Evolutionary conservation across 1,284 basidiomycete genomes (phyloP).

Genomic region (Apiotrichum laibachii): DNA sequence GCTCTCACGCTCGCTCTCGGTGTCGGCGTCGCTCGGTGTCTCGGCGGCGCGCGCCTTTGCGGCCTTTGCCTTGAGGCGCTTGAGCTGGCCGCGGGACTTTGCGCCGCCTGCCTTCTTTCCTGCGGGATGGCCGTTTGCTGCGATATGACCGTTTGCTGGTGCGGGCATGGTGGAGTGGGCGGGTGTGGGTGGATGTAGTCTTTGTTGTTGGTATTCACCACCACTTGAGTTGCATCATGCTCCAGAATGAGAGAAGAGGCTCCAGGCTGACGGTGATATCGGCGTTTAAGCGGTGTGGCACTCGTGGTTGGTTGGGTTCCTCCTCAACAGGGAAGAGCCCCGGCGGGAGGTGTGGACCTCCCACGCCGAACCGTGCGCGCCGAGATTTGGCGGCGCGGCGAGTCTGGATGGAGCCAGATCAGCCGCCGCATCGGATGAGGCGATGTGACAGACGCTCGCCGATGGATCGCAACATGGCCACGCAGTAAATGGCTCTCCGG

Average conservation of each 20-base stretch:
- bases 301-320: too few species aligned
- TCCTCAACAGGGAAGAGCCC: too few species aligned
- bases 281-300: constrained; percentile 1
- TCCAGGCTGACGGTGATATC: not conserved
- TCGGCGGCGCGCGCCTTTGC: constrained; percentile 29
- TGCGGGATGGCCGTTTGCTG: constrained; percentile 26
- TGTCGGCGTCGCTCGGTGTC: constrained; percentile 37
- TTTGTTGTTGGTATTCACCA: not conserved
- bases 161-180: constrained; percentile 16
- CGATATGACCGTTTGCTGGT: constrained; percentile 9
- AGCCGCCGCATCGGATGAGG: too few species aligned
- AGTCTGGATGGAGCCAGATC: too few species aligned
- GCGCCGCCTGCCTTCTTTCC: constrained; percentile 31
- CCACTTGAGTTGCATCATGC: not conserved
- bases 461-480: too few species aligned
- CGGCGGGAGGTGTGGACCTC: too few species aligned
- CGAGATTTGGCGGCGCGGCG: too few species aligned
- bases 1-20: constrained; percentile 34
- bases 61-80: constrained; percentile 48
- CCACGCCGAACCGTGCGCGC: too few species aligned
- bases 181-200: not conserved
- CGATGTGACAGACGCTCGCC: too few species aligned
- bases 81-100: constrained; percentile 45
- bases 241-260: not conserved
- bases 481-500: too few species aligned